These are phyloP conservation scores for Xylaria venustula DNA, from an alignment of 495 filamentous ascomycete species.

Conservation along the genomic window DNA sequence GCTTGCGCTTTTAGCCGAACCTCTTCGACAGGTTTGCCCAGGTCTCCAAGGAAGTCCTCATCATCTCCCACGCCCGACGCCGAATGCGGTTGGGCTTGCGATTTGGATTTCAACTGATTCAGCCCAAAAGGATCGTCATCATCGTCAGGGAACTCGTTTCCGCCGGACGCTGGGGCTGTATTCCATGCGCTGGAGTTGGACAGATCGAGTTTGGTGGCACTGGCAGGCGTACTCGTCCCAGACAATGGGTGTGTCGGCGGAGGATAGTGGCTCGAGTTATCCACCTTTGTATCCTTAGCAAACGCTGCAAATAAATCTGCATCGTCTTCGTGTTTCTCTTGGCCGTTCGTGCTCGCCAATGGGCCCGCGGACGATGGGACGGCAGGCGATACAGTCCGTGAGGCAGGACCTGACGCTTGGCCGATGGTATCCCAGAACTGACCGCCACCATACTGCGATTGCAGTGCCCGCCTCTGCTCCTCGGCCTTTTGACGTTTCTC, in stretches of 20 bases:
- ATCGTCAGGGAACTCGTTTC: slow-evolving; percentile 33
- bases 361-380: slow-evolving; percentile 20
- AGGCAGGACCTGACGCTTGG: slow-evolving; percentile 33
- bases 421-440: slow-evolving; percentile 71
- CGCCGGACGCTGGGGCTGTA: slow-evolving; percentile 14
- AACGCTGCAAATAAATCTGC: slow-evolving; percentile 65
- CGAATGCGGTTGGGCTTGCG: slow-evolving; percentile 30
- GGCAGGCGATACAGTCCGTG: slow-evolving; percentile 33
- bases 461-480: slow-evolving; percentile 64
- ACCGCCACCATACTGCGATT: slow-evolving; percentile 69
- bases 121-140: slow-evolving; percentile 91
- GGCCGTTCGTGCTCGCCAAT: slow-evolving; percentile 27
- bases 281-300: slow-evolving; percentile 56
- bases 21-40: slow-evolving; percentile 84
- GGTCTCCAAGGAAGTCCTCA: slow-evolving; percentile 84
- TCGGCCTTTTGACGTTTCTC: slow-evolving; percentile 75
- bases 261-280: slow-evolving; percentile 59
- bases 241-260: slow-evolving; percentile 40
- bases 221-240: slow-evolving; percentile 26
- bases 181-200: slow-evolving; percentile 29
- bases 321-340: slow-evolving; percentile 40
- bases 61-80: slow-evolving; percentile 66
- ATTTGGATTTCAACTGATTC: slow-evolving; percentile 55
- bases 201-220: slow-evolving; percentile 21
- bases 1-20: slow-evolving; percentile 46